phyloP scores from a whole-genome alignment of 129 eudicot genomes.

The Glebionis coronaria region DNA sequence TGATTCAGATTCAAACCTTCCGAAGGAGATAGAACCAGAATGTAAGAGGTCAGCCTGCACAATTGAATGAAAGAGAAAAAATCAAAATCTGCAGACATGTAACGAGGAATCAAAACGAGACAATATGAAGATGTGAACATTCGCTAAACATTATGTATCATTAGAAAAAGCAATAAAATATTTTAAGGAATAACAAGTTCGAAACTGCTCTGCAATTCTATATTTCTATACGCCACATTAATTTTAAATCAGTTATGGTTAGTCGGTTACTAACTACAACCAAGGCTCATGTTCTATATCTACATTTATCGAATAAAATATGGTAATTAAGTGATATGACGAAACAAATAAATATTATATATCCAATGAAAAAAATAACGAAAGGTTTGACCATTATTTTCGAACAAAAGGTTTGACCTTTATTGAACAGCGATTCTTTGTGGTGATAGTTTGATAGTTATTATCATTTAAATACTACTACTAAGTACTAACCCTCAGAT shows the following conservation, averaged over 20 bases:
- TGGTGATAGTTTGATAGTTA: neutral
- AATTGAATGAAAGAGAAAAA: constrained; percentile 10
- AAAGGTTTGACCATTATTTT: neutral
- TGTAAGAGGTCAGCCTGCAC: constrained; percentile 66
- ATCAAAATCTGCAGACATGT: constrained; percentile 12
- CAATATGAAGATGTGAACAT: neutral
- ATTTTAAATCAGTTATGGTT: neutral
- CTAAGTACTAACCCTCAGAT: neutral
- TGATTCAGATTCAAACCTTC: constrained; percentile 78
- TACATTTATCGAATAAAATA: too few relatives aligned
- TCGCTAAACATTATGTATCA: neutral
- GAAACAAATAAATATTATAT: too few relatives aligned
- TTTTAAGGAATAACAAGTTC: neutral
- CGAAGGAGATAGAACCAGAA: constrained; percentile 78
- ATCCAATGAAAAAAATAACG: too few relatives aligned
- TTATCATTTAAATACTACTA: neutral
- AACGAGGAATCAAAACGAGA: constrained; percentile 1
- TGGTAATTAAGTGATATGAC: too few relatives aligned
- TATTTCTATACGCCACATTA: neutral
- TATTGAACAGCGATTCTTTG: neutral
- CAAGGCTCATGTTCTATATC: neutral
- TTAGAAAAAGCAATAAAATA: neutral
- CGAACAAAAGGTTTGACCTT: neutral
- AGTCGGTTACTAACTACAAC: neutral
- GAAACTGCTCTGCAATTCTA: neutral